phyloP scores from a whole-genome alignment of 2,329 filamentous ascomycete genomes.

The Chalaropsis ovoidea region DNA sequence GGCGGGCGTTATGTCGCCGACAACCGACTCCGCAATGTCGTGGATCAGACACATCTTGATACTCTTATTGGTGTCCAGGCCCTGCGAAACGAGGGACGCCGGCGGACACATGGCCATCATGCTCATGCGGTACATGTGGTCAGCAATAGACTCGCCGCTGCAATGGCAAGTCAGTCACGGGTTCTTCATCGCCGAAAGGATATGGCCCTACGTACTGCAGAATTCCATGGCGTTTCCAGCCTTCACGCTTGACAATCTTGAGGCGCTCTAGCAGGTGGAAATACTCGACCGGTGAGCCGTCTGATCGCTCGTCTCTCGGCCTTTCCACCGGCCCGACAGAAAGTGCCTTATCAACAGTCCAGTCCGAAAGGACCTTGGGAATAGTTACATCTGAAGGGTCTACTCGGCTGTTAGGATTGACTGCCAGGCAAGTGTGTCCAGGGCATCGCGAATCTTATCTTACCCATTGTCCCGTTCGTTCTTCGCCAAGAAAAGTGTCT shows the following conservation, averaged over 20 bases:
- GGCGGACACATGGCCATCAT: conserved; percentile 90
- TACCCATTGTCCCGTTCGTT: conserved; percentile 12
- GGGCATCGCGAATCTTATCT: not conserved
- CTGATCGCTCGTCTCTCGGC: conserved; percentile 44
- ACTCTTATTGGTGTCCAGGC: conserved; percentile 70
- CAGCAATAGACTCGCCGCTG: conserved; percentile 80
- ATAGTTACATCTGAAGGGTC: conserved; percentile 28
- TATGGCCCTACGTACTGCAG: conserved; percentile 35
- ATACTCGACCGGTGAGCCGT: conserved; percentile 67
- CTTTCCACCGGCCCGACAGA: conserved; percentile 30
- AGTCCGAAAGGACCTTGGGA: conserved; percentile 27
- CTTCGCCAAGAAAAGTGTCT: not conserved
- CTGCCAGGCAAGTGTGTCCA: not conserved
- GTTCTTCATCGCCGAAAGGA: not conserved
- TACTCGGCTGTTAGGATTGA: conserved; percentile 20
- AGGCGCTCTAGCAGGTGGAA: conserved; percentile 90
- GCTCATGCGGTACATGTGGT: conserved; percentile 99
- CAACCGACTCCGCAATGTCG: conserved; percentile 92
- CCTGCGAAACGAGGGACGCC: conserved; percentile 51
- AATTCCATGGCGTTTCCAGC: conserved; percentile 85
- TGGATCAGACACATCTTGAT: conserved; percentile 93
- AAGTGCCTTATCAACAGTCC: conserved; percentile 28
- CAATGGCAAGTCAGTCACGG: not conserved
- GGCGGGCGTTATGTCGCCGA: conserved; percentile 95
- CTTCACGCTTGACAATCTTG: conserved; percentile 93